Evolutionary conservation across 108 stramenopile genomes (phyloP).

Genomic region (Epithemia pelagica): DNA sequence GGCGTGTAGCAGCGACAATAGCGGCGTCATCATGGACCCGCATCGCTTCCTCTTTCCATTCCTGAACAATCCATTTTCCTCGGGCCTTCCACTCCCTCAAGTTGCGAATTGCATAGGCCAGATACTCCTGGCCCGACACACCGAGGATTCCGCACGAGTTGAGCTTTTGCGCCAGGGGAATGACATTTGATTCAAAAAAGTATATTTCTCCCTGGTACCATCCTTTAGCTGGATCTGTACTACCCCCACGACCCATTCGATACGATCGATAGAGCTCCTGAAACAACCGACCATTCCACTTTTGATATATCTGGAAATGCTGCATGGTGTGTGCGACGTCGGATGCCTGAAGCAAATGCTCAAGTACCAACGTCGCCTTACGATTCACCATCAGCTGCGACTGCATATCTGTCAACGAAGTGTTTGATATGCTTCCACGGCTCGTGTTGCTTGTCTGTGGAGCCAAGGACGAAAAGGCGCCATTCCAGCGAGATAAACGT

Average conservation of each 20-base stretch:
- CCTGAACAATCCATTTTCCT: conserved; percentile 41
- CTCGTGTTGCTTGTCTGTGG: too few species aligned
- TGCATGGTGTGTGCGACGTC: too few species aligned
- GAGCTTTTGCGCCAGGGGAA: conserved; percentile 43
- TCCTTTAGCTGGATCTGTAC: not conserved
- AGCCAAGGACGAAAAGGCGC: too few species aligned
- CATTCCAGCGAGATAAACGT: too few species aligned
- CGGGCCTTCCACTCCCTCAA: conserved; percentile 37
- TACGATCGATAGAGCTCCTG: too few species aligned
- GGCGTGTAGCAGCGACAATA: too few species aligned
- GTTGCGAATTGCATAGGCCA: conserved; percentile 36
- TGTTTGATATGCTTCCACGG: too few species aligned
- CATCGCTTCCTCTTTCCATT: conserved; percentile 11
- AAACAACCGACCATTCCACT: too few species aligned
- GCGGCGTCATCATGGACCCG: conserved; percentile 16
- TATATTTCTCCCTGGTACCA: conserved; percentile 38
- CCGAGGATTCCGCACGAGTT: conserved; percentile 30
- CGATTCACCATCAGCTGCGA: too few species aligned
- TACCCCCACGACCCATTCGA: too few species aligned
- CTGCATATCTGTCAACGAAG: too few species aligned
- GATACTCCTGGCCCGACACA: conserved; percentile 14
- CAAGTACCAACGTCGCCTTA: not conserved
- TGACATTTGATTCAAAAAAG: conserved; percentile 39
- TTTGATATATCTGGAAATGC: too few species aligned
- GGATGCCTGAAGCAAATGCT: not conserved